phyloP scores from a whole-genome alignment of 2,329 filamentous ascomycete genomes.

The Penicillium decumbens region DNA sequence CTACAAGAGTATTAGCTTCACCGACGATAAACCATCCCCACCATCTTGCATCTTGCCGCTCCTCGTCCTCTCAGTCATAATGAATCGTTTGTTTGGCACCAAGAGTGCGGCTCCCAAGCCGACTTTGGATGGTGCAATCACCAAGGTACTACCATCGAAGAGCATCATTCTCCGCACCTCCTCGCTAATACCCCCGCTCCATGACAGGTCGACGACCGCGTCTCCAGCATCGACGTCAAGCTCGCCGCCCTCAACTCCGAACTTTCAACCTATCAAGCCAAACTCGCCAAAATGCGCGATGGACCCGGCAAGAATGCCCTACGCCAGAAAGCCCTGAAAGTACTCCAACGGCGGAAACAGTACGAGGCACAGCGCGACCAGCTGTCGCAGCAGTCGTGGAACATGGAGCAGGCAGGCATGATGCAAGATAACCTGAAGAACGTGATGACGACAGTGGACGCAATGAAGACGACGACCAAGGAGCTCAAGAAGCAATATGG shows the following conservation, averaged over 20 bases:
- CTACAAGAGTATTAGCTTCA: background rate
- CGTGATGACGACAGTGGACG: constrained; percentile 96
- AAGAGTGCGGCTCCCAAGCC: constrained; percentile 86
- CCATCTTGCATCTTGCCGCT: background rate
- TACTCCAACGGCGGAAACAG: constrained; percentile 87
- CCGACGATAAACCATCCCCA: background rate
- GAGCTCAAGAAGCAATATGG: constrained; percentile 89
- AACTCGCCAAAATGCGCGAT: constrained; percentile 88
- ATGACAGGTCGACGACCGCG: constrained; percentile 66
- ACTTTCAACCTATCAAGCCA: constrained; percentile 79
- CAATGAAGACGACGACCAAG: constrained; percentile 95
- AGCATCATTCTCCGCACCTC: no score
- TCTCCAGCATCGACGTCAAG: constrained; percentile 88
- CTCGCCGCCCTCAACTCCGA: constrained; percentile 88
- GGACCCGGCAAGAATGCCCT: constrained; percentile 89
- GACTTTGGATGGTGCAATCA: constrained; percentile 75
- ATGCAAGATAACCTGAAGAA: constrained; percentile 99
- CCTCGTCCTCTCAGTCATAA: constrained; percentile 41
- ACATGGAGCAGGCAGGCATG: constrained; percentile 97
- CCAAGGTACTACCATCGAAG: constrained; percentile 55
- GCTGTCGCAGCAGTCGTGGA: constrained; percentile 91
- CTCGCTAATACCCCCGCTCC: constrained; percentile 3
- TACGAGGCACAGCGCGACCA: constrained; percentile 94
- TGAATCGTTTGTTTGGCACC: constrained; percentile 95
- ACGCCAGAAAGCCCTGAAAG: constrained; percentile 89